Evolutionary conservation across 2,329 filamentous ascomycete genomes (phyloP).

Genomic region (Bertia moriformis): DNA sequence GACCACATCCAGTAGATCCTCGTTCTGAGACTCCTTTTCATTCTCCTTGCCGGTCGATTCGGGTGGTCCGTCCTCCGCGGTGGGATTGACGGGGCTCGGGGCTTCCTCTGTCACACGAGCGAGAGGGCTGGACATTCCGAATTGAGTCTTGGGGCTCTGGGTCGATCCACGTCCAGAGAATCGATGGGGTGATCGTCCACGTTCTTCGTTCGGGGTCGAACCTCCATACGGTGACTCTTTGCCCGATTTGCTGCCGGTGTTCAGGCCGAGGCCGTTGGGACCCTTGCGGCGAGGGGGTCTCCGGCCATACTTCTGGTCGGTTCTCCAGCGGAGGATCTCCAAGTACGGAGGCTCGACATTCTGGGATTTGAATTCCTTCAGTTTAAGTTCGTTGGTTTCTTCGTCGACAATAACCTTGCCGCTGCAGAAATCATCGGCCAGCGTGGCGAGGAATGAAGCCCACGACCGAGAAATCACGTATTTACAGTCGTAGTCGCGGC

Average conservation of each 20-base stretch:
- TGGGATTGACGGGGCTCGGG: slow-evolving; percentile 15
- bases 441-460: slow-evolving; percentile 69
- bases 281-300: slow-evolving; percentile 24
- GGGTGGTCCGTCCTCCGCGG: slow-evolving; percentile 3
- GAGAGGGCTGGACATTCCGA: slow-evolving; percentile 57
- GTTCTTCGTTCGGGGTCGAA: slow-evolving; percentile 44
- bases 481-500: slow-evolving; percentile 95
- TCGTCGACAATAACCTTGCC: slow-evolving; percentile 89
- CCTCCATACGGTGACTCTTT: slow-evolving; percentile 49
- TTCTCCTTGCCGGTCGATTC: slow-evolving; percentile 4
- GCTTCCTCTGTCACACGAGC: slow-evolving; percentile 62
- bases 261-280: slow-evolving; percentile 39
- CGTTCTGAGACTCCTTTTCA: slow-evolving; percentile 5
- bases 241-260: slow-evolving; percentile 26
- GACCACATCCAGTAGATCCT: slow-evolving; percentile 6
- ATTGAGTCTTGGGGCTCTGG: slow-evolving; percentile 50
- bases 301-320: slow-evolving; percentile 87
- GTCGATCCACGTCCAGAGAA: slow-evolving; percentile 47
- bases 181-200: slow-evolving; percentile 60
- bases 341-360: slow-evolving; percentile 87
- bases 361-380: slow-evolving; percentile 78
- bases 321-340: slow-evolving; percentile 86
- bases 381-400: slow-evolving; percentile 76
- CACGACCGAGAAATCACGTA: slow-evolving; percentile 91
- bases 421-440: slow-evolving; percentile 81